These are phyloP conservation scores for Coemansia sp. DNA, from an alignment of 371 early-diverging fungal species.

Conservation along the genomic window DNA sequence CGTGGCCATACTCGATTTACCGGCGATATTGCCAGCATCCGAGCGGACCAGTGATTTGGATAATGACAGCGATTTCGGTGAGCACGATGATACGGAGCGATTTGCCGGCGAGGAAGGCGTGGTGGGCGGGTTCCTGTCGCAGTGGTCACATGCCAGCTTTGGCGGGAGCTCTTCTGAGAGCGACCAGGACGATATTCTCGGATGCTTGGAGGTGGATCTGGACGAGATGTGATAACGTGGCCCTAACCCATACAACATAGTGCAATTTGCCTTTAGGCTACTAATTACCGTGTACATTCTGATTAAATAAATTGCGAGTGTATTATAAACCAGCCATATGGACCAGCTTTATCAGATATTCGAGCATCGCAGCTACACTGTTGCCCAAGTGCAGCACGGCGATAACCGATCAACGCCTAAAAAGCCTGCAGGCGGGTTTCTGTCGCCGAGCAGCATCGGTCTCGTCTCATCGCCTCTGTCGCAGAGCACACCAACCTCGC, in stretches of 20 bases:
- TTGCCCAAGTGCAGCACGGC: background rate
- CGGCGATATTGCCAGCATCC: too few relatives aligned
- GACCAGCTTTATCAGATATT: background rate
- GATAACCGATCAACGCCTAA: constrained; percentile 7
- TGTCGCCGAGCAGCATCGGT: constrained; percentile 34
- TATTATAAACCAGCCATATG: background rate
- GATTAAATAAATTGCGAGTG: too few relatives aligned
- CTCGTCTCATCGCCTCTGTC: constrained; percentile 8
- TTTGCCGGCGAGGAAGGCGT: constrained; percentile 22
- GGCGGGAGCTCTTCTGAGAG: constrained; percentile 7
- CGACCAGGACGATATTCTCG: constrained; percentile 30
- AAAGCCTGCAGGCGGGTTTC: constrained; percentile 9
- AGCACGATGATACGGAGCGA: constrained; percentile 6
- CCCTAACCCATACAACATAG: too few relatives aligned
- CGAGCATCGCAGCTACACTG: background rate
- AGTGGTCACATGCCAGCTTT: constrained; percentile 31
- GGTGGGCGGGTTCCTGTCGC: constrained; percentile 37
- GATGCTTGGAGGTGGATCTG: constrained; percentile 42
- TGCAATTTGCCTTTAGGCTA: too few relatives aligned
- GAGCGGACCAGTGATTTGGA: too few relatives aligned
- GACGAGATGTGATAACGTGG: constrained; percentile 32
- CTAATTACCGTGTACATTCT: too few relatives aligned
- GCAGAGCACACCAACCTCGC: background rate
- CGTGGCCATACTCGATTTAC: too few relatives aligned
- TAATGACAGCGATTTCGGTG: too few relatives aligned